These are phyloP conservation scores for Aegilops sharonensis DNA, from an alignment of 176 grass and related monocot species.

Conservation along the genomic window DNA sequence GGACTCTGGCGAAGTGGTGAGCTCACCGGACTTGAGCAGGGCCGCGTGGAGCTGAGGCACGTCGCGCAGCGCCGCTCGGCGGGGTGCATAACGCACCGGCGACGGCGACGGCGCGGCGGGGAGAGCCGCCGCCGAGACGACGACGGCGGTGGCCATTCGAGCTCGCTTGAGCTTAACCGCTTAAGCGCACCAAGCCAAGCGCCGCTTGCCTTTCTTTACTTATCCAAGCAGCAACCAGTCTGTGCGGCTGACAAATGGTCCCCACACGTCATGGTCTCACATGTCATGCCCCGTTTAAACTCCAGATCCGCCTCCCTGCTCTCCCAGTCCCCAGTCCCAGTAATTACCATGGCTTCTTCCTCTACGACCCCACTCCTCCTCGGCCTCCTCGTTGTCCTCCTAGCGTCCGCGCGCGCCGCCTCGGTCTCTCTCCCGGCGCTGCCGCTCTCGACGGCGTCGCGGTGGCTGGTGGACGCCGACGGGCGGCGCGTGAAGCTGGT, in stretches of 20 bases:
- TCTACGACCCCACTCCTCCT: background rate
- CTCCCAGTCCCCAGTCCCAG: background rate
- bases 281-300: slow-evolving; percentile 26
- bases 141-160: slow-evolving; percentile 38
- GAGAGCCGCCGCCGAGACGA: background rate
- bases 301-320: background rate
- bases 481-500: slow-evolving; percentile 80
- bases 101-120: background rate
- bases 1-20: slow-evolving; percentile 26
- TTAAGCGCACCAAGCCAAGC: slow-evolving; percentile 5
- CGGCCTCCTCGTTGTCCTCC: slow-evolving; percentile 3
- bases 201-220: background rate
- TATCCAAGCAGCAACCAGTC: background rate
- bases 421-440: slow-evolving; percentile 32
- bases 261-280: background rate
- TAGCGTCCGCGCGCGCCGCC: background rate
- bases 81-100: background rate
- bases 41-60: slow-evolving; percentile 47
- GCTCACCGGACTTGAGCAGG: slow-evolving; percentile 56
- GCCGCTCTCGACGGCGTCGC: slow-evolving; percentile 65
- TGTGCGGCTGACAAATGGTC: background rate
- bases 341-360: slow-evolving; percentile 33
- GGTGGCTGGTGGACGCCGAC: slow-evolving; percentile 67
- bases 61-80: background rate
- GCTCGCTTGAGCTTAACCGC: background rate